Evolutionary conservation across 305 asterid genomes (phyloP), one percentile per base, ranked within the genome.

Genomic region (Plantago lanceolata): DNA sequence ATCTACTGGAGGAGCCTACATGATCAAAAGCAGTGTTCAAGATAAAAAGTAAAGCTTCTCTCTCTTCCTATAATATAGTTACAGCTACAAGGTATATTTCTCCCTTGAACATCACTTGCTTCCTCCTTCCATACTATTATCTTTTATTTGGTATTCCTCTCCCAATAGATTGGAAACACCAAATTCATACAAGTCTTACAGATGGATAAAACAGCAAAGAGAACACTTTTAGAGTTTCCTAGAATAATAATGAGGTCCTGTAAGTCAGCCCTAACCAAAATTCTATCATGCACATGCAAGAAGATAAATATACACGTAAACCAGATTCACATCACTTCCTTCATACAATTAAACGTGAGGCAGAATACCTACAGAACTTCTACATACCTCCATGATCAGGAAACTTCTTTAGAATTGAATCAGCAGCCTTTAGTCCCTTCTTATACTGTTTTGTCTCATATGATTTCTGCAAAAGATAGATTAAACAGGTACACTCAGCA

Each of bases 321-420:
- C 45, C 21, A n/a, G n/a, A 58, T 24, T 49, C 43, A 63, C 52
- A 50, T 16, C 6, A 43, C 65, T 2, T 29, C 18, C 0, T 14
- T n/a, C 4, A 11, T 55, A 37, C 18, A 19, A 37, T 37, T 20
- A 63, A 74, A 66, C 63, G 26, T 47, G 53, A 57, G 63, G 14
- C 19, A 67, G 9, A 52, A 20, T 33, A 63, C 48, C 59, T 43
- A 52, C 58, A 65, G 63, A 67, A 68, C 61, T 44, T 70, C 54
- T 58, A 58, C 86, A 73, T 81, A 94, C 99, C 99, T 94, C 99
- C 99, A 85, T 94, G 99, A 76, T 90, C 83, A 54, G 99, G 99
- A 71, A 88, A 94, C 85, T 94, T 94, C 85, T 90, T 94, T 66
- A 94, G 79, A 73, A 94, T 88, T 48, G 95, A 70, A 81, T 94